Evolutionary conservation across 192 early-diverging fungal genomes (phyloP).

Genomic region (Umbelopsis sp.): DNA sequence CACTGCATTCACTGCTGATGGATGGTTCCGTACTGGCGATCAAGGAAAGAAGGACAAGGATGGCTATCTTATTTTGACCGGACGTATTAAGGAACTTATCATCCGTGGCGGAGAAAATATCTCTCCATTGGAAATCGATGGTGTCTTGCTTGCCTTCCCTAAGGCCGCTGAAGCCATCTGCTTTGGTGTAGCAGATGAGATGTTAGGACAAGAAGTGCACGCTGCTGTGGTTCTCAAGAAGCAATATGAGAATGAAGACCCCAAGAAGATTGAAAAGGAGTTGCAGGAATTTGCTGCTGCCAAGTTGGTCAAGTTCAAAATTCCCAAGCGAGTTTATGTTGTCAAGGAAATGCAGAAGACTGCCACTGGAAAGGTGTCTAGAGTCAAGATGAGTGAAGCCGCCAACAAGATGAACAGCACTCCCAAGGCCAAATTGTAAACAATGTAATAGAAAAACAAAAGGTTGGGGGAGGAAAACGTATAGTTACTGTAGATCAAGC

Average conservation of each 20-base stretch:
- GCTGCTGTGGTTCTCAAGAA: slow-evolving; percentile 65
- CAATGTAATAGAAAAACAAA: background rate
- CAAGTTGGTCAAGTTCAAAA: slow-evolving; percentile 70
- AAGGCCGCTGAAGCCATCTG: slow-evolving; percentile 73
- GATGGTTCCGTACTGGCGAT: slow-evolving; percentile 86
- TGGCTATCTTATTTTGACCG: slow-evolving; percentile 78
- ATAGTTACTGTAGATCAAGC: too few relatives aligned
- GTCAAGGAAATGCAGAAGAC: slow-evolving; percentile 67
- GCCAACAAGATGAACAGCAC: slow-evolving; percentile 18
- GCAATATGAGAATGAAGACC: slow-evolving; percentile 29
- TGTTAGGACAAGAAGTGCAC: slow-evolving; percentile 85
- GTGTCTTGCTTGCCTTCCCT: slow-evolving; percentile 66
- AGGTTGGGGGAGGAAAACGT: too few relatives aligned
- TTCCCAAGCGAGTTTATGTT: slow-evolving; percentile 72
- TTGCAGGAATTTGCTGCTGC: slow-evolving; percentile 50
- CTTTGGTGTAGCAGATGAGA: slow-evolving; percentile 74
- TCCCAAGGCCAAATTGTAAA: slow-evolving; percentile 40
- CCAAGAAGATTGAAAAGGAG: slow-evolving; percentile 47
- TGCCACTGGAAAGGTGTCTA: slow-evolving; percentile 75
- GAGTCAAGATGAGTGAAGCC: slow-evolving; percentile 58
- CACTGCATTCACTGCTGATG: slow-evolving; percentile 59
- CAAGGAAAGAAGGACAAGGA: slow-evolving; percentile 79
- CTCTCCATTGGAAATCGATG: slow-evolving; percentile 84
- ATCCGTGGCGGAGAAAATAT: slow-evolving; percentile 93
- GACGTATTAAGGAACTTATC: slow-evolving; percentile 89